These are phyloP conservation scores for Pisolithus thermaeus DNA, from an alignment of 1,284 basidiomycete genomes.

Conservation along the genomic window DNA sequence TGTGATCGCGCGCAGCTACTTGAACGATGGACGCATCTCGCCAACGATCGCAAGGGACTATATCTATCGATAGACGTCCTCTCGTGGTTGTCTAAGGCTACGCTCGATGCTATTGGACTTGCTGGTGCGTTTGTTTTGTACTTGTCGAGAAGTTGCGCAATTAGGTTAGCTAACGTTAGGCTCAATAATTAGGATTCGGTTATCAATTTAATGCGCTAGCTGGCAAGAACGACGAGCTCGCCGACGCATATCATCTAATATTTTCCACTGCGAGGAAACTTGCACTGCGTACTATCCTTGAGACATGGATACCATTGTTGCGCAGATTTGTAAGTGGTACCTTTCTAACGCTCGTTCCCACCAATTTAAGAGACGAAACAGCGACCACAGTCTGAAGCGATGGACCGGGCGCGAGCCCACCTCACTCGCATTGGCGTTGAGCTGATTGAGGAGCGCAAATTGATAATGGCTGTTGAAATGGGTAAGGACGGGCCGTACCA, in stretches of 20 bases:
- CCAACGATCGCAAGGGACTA: slow-evolving; percentile 13
- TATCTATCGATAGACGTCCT: slow-evolving; percentile 48
- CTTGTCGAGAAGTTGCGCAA: neutral
- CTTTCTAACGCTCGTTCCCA: slow-evolving; percentile 12
- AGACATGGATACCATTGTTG: slow-evolving; percentile 57
- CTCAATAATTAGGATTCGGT: slow-evolving; percentile 43
- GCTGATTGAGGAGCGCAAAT: slow-evolving; percentile 47
- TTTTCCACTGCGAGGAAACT: slow-evolving; percentile 49
- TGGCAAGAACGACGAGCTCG: slow-evolving; percentile 46
- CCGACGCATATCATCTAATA: slow-evolving; percentile 48
- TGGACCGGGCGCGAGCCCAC: slow-evolving; percentile 39
- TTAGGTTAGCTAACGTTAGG: neutral
- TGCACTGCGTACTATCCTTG: slow-evolving; percentile 49
- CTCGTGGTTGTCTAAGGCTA: slow-evolving; percentile 55
- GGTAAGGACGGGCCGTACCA: slow-evolving; percentile 11
- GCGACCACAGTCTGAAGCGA: slow-evolving; percentile 37
- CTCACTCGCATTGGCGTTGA: slow-evolving; percentile 51
- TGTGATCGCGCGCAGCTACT: slow-evolving; percentile 33
- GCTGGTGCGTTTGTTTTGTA: slow-evolving; percentile 39
- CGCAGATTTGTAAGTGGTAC: slow-evolving; percentile 38
- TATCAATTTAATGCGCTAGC: slow-evolving; percentile 54
- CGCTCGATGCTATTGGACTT: slow-evolving; percentile 67
- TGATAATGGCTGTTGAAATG: slow-evolving; percentile 23
- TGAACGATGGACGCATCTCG: slow-evolving; percentile 39
- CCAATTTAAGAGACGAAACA: slow-evolving; percentile 13